Percentiles rank a stretch among this genome's conserved stretches.
Evolutionary conservation across 2,329 filamentous ascomycete genomes (phyloP).

Genomic region (Botryotinia calthae): DNA sequence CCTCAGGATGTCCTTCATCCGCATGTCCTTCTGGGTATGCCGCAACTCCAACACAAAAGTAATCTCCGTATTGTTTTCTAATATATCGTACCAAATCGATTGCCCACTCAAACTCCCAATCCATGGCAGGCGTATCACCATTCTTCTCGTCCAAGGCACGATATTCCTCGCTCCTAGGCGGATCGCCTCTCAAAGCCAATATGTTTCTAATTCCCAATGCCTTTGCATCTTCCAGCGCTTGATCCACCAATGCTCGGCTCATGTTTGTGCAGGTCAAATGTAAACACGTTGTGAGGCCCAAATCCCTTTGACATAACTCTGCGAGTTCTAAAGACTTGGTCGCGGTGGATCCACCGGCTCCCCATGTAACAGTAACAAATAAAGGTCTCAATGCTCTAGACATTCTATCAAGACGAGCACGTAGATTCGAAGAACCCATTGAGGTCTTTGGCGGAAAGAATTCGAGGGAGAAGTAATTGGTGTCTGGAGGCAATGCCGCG

Average conservation of each 20-base stretch:
- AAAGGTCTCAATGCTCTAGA: conserved; percentile 83
- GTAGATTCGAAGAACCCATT: conserved; percentile 92
- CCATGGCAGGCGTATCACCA: conserved; percentile 50
- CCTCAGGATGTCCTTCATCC: conserved; percentile 77
- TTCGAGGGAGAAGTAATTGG: conserved; percentile 91
- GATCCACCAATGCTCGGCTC: conserved; percentile 80
- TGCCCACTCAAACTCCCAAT: conserved; percentile 79
- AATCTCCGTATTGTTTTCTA: conserved; percentile 78
- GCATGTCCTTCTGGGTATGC: conserved; percentile 95
- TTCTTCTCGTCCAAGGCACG: conserved; percentile 58
- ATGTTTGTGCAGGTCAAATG: conserved; percentile 98
- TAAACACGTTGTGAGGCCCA: conserved; percentile 90
- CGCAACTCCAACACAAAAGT: conserved; percentile 94
- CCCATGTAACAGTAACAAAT: conserved; percentile 98
- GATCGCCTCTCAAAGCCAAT: conserved; percentile 85
- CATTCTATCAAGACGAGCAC: conserved; percentile 93
- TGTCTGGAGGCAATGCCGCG: conserved; percentile 76
- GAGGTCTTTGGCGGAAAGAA: conserved; percentile 98
- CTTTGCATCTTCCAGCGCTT: conserved; percentile 87
- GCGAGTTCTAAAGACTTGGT: conserved; percentile 90
- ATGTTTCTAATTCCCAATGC: conserved; percentile 90
- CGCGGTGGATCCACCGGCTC: conserved; percentile 88
- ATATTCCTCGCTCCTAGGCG: conserved; percentile 86
- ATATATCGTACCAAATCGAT: conserved; percentile 90
- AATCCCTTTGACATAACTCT: conserved; percentile 88